phyloP scores from a whole-genome alignment of 1,139 yeast genomes.

The Ogataea hybrid region DNA sequence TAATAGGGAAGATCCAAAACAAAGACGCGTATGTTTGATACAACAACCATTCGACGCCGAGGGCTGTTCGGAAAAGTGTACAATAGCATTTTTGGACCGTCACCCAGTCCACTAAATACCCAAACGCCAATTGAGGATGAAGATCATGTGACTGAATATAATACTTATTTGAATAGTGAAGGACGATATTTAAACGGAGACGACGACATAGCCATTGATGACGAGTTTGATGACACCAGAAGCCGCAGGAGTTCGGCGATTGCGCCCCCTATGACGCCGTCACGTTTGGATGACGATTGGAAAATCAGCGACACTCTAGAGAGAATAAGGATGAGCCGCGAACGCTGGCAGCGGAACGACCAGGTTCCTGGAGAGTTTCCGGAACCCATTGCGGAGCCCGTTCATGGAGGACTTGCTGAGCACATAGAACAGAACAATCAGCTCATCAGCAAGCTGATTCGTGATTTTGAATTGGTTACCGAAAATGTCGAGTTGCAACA shows the following conservation, averaged over 20 bases:
- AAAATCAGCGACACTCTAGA: slow-evolving; percentile 24
- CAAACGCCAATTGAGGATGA: slow-evolving; percentile 6
- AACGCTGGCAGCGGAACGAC: slow-evolving; percentile 14
- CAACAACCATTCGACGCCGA: slow-evolving; percentile 5
- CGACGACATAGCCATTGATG: slow-evolving; percentile 1
- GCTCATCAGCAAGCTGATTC: slow-evolving; percentile 21
- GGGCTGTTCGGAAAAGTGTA: slow-evolving; percentile 19
- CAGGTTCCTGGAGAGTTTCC: slow-evolving; percentile 19
- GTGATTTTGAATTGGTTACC: slow-evolving; percentile 25
- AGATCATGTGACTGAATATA: slow-evolving; percentile 12
- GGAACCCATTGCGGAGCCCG: not conserved
- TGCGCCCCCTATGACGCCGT: slow-evolving; percentile 20
- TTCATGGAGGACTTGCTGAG: slow-evolving; percentile 1
- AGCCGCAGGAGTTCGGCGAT: slow-evolving; percentile 17
- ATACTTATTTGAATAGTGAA: slow-evolving; percentile 12
- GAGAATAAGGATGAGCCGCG: slow-evolving; percentile 16
- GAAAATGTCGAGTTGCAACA: slow-evolving; percentile 25
- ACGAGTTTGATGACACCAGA: slow-evolving; percentile 14
- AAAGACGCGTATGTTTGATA: slow-evolving; percentile 10
- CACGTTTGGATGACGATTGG: slow-evolving; percentile 11
- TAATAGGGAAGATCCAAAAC: not conserved
- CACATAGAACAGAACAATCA: slow-evolving; percentile 26
- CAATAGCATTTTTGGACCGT: slow-evolving; percentile 15
- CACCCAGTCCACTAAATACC: slow-evolving; percentile 19
- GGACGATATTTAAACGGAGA: slow-evolving; percentile 3